Base-by-base conservation (phyloP, 75 land plant genomes). In the Larix kaempferi region DNA sequence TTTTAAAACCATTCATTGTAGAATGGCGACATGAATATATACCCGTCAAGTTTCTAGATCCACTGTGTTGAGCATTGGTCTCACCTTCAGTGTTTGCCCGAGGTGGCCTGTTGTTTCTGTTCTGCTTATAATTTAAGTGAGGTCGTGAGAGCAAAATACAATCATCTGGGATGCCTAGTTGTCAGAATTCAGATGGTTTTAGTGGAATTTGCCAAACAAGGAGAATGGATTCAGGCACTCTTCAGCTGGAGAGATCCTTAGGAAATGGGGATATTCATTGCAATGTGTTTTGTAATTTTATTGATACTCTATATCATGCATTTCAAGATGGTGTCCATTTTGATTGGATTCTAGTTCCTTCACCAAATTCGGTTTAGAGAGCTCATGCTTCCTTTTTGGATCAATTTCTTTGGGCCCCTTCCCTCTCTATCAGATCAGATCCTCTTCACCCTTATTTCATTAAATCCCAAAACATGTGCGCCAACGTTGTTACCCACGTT, bases 161-260 rank as follows among this genome's bases (percentile, higher is more conserved):
- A 92, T 56, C 76, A 92, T 63, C 73, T 92, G 80, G 84, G 94
- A 62, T 88, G 88, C 41, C 85, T 92, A 54, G 94, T 88, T 12
- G 90, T 85, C 14, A 76, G 91, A 74, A 85, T 91, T 16, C 86
- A 83, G 76, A 79, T 71, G 2, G 90, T 91, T 44, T 78, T 86
- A 3, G 91, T 91, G 3, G 91, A 91, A 44, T 17, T 91, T 3
- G 94, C 91, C 4, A 87, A 91, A 5, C 94, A 91, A 54, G 88
- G 89, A 25, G 94, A 91, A 84, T 58, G 94, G 27, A 0, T 87
- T 25, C 88, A 85, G 33, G 71, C 84, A 7, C 73, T 91, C 76
- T 67, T 91, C 26, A 89, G 88, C 74, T 91, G 91, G 94, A 75
- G 91, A 57, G 94, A 91, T 60, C 91, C 94, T 1, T 80, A 89